phyloP scores from a whole-genome alignment of 345 rosid species.

The Salix brachista region DNA sequence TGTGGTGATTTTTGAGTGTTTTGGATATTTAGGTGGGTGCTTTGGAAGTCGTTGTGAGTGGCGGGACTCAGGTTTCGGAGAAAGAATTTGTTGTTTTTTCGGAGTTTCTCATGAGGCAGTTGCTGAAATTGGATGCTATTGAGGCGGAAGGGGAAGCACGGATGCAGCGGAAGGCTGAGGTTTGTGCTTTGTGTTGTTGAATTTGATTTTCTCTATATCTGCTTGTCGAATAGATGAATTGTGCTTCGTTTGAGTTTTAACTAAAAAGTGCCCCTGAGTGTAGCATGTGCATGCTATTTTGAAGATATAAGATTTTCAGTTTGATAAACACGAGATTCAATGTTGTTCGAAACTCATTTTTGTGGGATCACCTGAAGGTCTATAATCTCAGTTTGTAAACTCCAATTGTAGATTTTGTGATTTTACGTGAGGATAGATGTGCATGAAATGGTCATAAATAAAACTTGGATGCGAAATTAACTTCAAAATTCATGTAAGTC shows the following conservation, averaged over 20 bases:
- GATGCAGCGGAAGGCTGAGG: constrained; percentile 83
- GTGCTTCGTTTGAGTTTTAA: neutral
- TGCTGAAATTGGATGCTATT: constrained; percentile 75
- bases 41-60: constrained; percentile 57
- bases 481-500: no score
- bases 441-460: no score
- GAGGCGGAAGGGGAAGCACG: constrained; percentile 87
- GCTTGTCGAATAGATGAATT: neutral
- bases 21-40: constrained; percentile 51
- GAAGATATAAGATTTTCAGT: neutral
- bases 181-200: constrained; percentile 23
- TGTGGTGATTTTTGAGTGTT: neutral
- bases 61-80: constrained; percentile 53
- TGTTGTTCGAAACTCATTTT: no score
- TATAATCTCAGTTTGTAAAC: no score
- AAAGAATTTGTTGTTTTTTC: constrained; percentile 60
- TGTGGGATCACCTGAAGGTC: no score
- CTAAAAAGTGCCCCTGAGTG: neutral
- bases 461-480: no score
- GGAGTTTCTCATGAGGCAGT: constrained; percentile 82
- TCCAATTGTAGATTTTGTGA: no score
- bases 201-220: neutral
- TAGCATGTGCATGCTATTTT: neutral
- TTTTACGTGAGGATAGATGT: no score
- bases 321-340: neutral